Base-by-base conservation (phyloP, 768 basidiomycete species). In the Tylopilus sp. region DNA sequence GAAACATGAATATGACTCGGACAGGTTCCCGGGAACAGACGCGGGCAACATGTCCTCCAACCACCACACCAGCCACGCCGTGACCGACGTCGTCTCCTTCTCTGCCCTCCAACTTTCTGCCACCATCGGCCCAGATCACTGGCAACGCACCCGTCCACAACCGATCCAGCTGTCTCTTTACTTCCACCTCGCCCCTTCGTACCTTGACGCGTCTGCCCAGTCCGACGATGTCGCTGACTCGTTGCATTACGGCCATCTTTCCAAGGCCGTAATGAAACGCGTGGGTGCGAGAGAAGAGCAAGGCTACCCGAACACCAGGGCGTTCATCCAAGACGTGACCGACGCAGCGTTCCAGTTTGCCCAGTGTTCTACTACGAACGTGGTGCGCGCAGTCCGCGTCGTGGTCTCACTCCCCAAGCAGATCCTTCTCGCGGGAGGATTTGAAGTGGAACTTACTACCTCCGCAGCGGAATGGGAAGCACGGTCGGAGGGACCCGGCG, bases 161-260 rank as follows among this genome's bases (percentile, higher is more conserved):
- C 81, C 81, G 0, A 71, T 85, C 50, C 63, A 74, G 14, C 63
- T 86, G 59, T 75, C 75, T 11, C 63, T 87, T 28, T 59, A 62
- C 10, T 62, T 79, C 48, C 73, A 80, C 50, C 71, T 83, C 3
- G 42, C 62, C 19, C 65, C 70, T 0, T 61, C 68, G 3, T 77
- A 74, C 55, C 73, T 89, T 51, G 56, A 74, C 12, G 45, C 59
- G 0, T 75, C 83, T 0, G 83, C 77, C 0, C 46, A 58, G 24
- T 72, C 76, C 0, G 84, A 86, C 65, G 64, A 81, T 56, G 78
- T 87, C 16, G 52, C 64, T 0, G 75, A 84, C 52, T 82, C 83
- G 0, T 69, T 89, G 7, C 80, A 89, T 66, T 89, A 90, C 61
- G 83, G 84, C 5, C 73, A 79, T 25, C 75, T 89, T 26, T 71